phyloP scores from a whole-genome alignment of 2,329 filamentous ascomycete genomes.

The Colletotrichum higginsianum region DNA sequence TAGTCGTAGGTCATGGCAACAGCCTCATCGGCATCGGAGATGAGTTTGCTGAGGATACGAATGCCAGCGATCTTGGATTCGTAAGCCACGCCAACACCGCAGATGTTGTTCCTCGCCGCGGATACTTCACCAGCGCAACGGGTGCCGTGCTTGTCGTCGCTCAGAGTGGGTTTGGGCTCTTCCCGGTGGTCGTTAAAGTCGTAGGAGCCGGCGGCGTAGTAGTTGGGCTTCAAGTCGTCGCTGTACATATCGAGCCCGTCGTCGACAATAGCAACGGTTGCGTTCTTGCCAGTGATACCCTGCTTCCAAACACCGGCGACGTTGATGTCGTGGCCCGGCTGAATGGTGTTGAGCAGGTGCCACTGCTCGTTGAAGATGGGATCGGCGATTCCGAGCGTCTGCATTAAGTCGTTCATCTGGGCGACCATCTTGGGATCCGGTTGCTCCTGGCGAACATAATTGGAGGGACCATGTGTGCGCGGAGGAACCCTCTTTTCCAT shows the following conservation, averaged over 20 bases:
- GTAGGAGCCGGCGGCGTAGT: conserved; percentile 92
- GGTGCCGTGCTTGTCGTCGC: conserved; percentile 92
- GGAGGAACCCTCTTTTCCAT: conserved; percentile 68
- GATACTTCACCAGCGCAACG: conserved; percentile 95
- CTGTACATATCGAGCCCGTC: conserved; percentile 98
- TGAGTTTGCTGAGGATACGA: conserved; percentile 91
- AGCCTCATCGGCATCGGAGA: conserved; percentile 93
- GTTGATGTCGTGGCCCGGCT: conserved; percentile 92
- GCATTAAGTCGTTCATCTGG: conserved; percentile 73
- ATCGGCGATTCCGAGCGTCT: conserved; percentile 82
- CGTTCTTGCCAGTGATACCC: conserved; percentile 89
- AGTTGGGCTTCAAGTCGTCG: conserved; percentile 91
- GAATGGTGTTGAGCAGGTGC: conserved; percentile 89
- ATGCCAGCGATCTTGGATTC: conserved; percentile 92
- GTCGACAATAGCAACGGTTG: conserved; percentile 94
- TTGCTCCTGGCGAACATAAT: conserved; percentile 42
- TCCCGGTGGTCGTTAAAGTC: conserved; percentile 92
- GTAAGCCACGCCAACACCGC: conserved; percentile 96
- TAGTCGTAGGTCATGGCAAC: conserved; percentile 92
- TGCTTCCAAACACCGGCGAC: conserved; percentile 95
- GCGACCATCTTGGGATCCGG: conserved; percentile 63
- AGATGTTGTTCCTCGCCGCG: conserved; percentile 92
- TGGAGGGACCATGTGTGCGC: conserved; percentile 35
- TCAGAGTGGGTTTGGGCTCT: conserved; percentile 85
- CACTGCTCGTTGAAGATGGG: conserved; percentile 96